These are phyloP conservation scores for Ulota crispa DNA, from an alignment of 225 moss, liverwort and hornwort species.

Conservation along the genomic window DNA sequence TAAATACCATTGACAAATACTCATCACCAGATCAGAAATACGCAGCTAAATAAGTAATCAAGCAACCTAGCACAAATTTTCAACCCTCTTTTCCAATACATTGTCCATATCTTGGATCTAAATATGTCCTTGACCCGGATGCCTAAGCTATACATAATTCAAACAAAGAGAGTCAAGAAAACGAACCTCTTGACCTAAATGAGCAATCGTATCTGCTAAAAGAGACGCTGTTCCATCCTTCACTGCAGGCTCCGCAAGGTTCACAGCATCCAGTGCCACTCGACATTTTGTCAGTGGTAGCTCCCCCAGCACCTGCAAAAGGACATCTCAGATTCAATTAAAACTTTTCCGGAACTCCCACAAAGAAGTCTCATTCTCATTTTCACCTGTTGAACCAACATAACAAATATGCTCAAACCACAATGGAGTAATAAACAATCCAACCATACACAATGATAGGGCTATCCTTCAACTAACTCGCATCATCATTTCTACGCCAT, in stretches of 20 bases:
- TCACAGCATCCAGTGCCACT: conserved; percentile 87
- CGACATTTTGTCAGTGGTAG: conserved; percentile 88
- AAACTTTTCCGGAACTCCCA: not conserved
- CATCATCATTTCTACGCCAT: not conserved
- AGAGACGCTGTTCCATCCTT: conserved; percentile 87
- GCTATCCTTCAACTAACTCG: not conserved
- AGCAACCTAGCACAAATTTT: conserved; percentile 3
- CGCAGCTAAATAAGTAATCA: not conserved
- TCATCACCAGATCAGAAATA: not conserved
- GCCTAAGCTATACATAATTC: conserved; percentile 8
- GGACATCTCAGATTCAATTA: not conserved
- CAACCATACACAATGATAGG: not conserved
- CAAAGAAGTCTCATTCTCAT: not conserved
- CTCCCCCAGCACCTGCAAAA: conserved; percentile 82
- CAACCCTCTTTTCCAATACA: not conserved
- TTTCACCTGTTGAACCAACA: not conserved
- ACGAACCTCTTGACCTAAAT: conserved; percentile 95
- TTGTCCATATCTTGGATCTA: not conserved
- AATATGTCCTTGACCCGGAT: not conserved
- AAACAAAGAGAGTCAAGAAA: conserved; percentile 10
- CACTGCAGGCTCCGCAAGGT: conserved; percentile 59
- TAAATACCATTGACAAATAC: not conserved
- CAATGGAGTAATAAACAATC: not conserved
- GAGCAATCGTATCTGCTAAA: conserved; percentile 93
- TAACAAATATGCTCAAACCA: not conserved